Conservation (phyloP, 1,139 yeast species). For the Yamadazyma oceani region DNA sequence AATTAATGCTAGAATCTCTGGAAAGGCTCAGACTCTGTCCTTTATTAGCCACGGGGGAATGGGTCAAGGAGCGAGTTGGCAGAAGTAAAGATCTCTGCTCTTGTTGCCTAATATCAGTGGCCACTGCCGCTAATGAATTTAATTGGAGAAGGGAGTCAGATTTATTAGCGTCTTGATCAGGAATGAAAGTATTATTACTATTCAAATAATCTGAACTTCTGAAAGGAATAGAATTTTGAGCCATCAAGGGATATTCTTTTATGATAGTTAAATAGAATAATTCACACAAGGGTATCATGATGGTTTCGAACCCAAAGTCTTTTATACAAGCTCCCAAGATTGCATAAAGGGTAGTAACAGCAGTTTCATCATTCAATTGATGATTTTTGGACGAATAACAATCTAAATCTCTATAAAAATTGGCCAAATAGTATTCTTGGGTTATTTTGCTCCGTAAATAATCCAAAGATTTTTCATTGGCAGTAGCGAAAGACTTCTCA, state of each 20-base stretch:
- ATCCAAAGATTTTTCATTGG: conserved; percentile 45
- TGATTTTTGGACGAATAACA: conserved; percentile 31
- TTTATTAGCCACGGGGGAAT: conserved; percentile 6
- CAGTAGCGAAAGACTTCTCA: conserved; percentile 46
- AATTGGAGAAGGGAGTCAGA: conserved; percentile 21
- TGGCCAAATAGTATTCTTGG: conserved; percentile 43
- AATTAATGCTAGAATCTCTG: not conserved
- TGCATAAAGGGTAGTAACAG: conserved; percentile 53
- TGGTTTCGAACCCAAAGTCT: conserved; percentile 76
- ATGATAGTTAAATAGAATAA: conserved; percentile 63
- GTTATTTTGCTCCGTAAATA: conserved; percentile 56
- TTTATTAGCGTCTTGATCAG: conserved; percentile 6
- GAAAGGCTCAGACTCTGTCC: not conserved
- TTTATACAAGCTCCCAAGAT: conserved; percentile 70
- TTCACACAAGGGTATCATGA: conserved; percentile 63
- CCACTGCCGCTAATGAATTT: conserved; percentile 42
- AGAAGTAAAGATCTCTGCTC: conserved; percentile 12
- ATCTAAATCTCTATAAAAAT: conserved; percentile 52
- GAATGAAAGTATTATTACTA: conserved; percentile 1
- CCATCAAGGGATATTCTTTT: conserved; percentile 62
- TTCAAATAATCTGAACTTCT: conserved; percentile 14
- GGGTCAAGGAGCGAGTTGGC: conserved; percentile 6
- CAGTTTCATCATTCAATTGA: conserved; percentile 42
- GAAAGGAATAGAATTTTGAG: conserved; percentile 40
- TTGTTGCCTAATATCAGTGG: conserved; percentile 30